Evolutionary conservation across 129 eudicot species (phyloP).

Genomic region (Mikania micrantha): DNA sequence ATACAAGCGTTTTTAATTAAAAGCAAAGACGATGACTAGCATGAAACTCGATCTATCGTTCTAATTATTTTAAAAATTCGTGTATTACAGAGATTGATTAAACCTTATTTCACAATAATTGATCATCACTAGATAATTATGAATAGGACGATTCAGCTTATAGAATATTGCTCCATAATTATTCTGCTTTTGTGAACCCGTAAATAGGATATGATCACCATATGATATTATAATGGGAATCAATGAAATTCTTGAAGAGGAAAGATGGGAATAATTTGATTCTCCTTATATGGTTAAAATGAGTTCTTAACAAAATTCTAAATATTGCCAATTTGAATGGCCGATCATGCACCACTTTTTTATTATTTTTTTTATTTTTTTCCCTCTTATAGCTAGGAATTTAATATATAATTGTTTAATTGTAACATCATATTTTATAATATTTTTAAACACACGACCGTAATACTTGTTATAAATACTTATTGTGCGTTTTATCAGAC

Average conservation of each 20-base stretch:
- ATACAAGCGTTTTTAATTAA: too few species aligned
- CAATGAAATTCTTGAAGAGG: slow-evolving; percentile 8
- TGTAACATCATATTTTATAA: not conserved
- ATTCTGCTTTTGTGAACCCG: not conserved
- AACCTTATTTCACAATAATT: not conserved
- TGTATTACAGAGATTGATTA: too few species aligned
- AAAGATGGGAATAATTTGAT: slow-evolving; percentile 16
- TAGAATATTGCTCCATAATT: not conserved
- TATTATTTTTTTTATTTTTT: not conserved
- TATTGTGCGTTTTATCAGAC: too few species aligned
- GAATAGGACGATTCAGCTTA: not conserved
- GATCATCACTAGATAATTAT: not conserved
- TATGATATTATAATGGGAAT: slow-evolving; percentile 17
- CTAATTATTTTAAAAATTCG: too few species aligned
- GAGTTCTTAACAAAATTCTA: not conserved
- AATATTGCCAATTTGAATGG: slow-evolving; percentile 17
- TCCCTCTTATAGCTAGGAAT: too few species aligned
- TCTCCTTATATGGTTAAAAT: slow-evolving; percentile 21
- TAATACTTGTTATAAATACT: too few species aligned
- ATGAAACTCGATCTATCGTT: too few species aligned
- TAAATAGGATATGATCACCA: slow-evolving; percentile 6
- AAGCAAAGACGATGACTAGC: too few species aligned
- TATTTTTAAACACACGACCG: not conserved
- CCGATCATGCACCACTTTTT: not conserved
- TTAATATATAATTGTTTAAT: not conserved